Evolutionary conservation across 1,284 basidiomycete species (phyloP).

Genomic region (Peniophora sp.): DNA sequence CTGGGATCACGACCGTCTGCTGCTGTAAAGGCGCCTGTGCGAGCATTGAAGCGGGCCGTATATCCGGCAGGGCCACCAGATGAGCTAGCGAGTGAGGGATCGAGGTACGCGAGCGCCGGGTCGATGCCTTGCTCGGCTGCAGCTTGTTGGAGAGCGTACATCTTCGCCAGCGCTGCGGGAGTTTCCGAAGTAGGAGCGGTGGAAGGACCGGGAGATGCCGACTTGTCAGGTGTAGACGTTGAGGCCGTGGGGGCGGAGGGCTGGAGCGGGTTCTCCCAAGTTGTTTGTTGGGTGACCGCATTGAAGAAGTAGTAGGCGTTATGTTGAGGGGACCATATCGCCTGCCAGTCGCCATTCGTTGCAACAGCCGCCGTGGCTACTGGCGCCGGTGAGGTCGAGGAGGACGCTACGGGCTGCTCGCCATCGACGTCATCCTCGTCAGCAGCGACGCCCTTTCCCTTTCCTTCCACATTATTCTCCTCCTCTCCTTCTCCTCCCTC

Average conservation of each 20-base stretch:
- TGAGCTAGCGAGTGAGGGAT: slow-evolving; percentile 57
- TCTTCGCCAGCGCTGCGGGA: slow-evolving; percentile 18
- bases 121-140: slow-evolving; percentile 76
- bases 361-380: slow-evolving; percentile 12
- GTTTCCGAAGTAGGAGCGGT: slow-evolving; percentile 13
- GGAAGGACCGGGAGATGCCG: slow-evolving; percentile 14
- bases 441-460: not conserved
- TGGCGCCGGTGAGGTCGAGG: slow-evolving; percentile 4
- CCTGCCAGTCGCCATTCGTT: slow-evolving; percentile 62
- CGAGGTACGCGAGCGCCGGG: slow-evolving; percentile 75
- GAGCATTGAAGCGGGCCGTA: slow-evolving; percentile 76
- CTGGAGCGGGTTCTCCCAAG: slow-evolving; percentile 81
- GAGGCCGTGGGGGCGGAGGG: slow-evolving; percentile 16
- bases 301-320: slow-evolving; percentile 90
- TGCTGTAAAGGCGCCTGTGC: slow-evolving; percentile 73
- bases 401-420: slow-evolving; percentile 5
- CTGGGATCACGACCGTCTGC: slow-evolving; percentile 61
- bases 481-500: too few species aligned
- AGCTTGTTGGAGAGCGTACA: slow-evolving; percentile 48
- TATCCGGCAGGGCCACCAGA: slow-evolving; percentile 36
- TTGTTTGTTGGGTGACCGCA: slow-evolving; percentile 70
- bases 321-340: slow-evolving; percentile 75
- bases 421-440: not conserved
- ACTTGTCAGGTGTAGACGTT: slow-evolving; percentile 12
- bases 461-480: too few species aligned